Evolutionary conservation across 2,329 filamentous ascomycete species (phyloP).

Genomic region (Claviceps spartinae): DNA sequence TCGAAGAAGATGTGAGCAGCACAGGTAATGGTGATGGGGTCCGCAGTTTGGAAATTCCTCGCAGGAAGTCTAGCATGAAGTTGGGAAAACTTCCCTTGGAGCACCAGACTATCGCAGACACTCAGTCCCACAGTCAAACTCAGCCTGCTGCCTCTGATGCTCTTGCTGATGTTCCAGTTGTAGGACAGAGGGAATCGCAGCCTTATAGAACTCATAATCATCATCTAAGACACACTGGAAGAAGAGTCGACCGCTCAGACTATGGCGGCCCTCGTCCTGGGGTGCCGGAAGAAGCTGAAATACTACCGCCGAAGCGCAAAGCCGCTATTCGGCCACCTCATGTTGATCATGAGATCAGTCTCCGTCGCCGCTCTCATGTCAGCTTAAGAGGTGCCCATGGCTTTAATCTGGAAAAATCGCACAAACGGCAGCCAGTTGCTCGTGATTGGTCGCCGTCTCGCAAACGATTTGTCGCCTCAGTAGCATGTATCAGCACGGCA

Average conservation of each 20-base stretch:
- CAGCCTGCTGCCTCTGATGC: not conserved
- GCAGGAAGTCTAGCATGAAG: slow-evolving; percentile 8
- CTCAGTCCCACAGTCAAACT: no score
- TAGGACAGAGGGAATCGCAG: not conserved
- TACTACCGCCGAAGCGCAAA: slow-evolving; percentile 14
- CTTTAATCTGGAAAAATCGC: slow-evolving; percentile 39
- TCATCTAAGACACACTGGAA: not conserved
- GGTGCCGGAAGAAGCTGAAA: slow-evolving; percentile 9
- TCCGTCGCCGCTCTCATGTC: slow-evolving; percentile 38
- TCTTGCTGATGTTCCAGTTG: no score
- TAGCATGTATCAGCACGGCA: slow-evolving; percentile 61
- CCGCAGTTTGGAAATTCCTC: slow-evolving; percentile 4
- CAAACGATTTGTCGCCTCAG: slow-evolving; percentile 54
- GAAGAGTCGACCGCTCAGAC: not conserved
- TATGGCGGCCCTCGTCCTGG: not conserved
- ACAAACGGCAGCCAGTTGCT: slow-evolving; percentile 52
- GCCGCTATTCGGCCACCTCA: slow-evolving; percentile 13
- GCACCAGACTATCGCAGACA: not conserved
- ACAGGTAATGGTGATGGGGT: not conserved
- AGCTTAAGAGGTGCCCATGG: slow-evolving; percentile 35
- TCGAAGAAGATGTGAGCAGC: slow-evolving; percentile 3
- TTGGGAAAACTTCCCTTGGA: not conserved
- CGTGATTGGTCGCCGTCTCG: slow-evolving; percentile 55
- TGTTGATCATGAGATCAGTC: slow-evolving; percentile 24
- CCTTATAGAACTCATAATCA: not conserved